phyloP scores from a whole-genome alignment of 345 rosid species.

The Citrus reticulata region DNA sequence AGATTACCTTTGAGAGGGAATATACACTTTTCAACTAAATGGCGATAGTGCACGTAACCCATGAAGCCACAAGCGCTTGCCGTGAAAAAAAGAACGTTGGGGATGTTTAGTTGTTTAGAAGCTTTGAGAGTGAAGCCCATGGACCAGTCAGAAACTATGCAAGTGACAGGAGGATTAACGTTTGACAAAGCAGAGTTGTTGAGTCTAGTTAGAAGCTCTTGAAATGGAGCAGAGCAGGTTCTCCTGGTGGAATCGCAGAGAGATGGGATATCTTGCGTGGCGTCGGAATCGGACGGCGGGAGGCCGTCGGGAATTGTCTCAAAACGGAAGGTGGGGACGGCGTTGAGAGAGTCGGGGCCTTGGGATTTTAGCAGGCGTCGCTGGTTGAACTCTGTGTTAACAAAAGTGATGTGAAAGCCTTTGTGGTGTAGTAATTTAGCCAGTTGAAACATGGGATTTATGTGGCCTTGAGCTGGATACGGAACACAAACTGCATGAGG shows the following conservation, averaged over 20 bases:
- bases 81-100: constrained; percentile 28
- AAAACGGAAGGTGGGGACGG: constrained; percentile 28
- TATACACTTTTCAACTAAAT: constrained; percentile 22
- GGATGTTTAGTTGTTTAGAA: constrained; percentile 22
- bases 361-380: constrained; percentile 26
- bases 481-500: constrained; percentile 1
- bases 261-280: constrained; percentile 27
- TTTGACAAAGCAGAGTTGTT: constrained; percentile 10
- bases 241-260: constrained; percentile 25
- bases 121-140: constrained; percentile 31
- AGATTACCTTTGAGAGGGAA: constrained; percentile 35
- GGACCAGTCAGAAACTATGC: constrained; percentile 31
- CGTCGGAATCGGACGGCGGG: constrained; percentile 12
- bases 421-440: constrained; percentile 36
- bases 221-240: constrained; percentile 25
- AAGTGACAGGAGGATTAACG: constrained; percentile 30
- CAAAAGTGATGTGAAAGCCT: constrained; percentile 44
- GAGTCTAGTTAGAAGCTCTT: constrained; percentile 16
- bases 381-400: constrained; percentile 38
- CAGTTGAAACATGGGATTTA: constrained; percentile 39
- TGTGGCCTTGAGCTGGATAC: constrained; percentile 47
- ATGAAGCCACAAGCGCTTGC: constrained; percentile 22
- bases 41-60: constrained; percentile 14
- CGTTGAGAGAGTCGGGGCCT: constrained; percentile 23
- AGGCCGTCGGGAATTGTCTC: constrained; percentile 40